Percentiles rank a stretch among this genome's conserved stretches.
These are phyloP conservation scores for Aspergillus sp. DNA, from an alignment of 2,329 filamentous ascomycete species.

Conservation along the genomic window DNA sequence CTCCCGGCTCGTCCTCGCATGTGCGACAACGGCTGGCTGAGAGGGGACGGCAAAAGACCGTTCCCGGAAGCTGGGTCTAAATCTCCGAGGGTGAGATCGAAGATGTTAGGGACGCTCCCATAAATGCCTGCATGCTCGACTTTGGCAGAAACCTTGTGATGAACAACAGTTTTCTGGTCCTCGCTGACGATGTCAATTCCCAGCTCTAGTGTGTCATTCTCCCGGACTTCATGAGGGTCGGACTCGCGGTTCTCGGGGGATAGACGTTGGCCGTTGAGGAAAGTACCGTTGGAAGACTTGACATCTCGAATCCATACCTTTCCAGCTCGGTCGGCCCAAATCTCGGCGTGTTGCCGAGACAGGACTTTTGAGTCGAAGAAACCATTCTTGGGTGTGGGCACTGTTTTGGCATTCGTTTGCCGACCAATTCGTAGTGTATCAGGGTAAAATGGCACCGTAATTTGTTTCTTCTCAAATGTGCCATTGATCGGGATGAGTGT, in stretches of 20 bases:
- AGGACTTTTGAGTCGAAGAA: constrained; percentile 98
- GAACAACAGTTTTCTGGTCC: constrained; percentile 96
- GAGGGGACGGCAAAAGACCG: constrained; percentile 68
- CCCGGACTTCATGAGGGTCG: constrained; percentile 88
- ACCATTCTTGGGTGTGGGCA: constrained; percentile 86
- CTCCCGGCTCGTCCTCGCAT: constrained; percentile 69
- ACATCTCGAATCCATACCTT: constrained; percentile 97
- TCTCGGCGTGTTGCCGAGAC: constrained; percentile 91
- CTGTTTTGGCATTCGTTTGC: constrained; percentile 95
- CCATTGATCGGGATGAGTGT: constrained; percentile 89
- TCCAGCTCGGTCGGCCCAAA: constrained; percentile 81
- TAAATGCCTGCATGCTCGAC: constrained; percentile 92
- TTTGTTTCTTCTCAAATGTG: constrained; percentile 96
- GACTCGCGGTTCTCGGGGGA: constrained; percentile 96
- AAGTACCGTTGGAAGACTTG: constrained; percentile 98
- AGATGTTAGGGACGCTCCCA: constrained; percentile 66
- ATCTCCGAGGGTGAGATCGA: constrained; percentile 91
- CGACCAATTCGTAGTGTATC: constrained; percentile 92
- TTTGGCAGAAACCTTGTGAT: constrained; percentile 96
- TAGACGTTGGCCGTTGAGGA: constrained; percentile 87
- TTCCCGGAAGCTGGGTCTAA: constrained; percentile 75
- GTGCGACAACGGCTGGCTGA: constrained; percentile 63
- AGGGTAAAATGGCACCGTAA: constrained; percentile 88
- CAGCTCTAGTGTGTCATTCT: constrained; percentile 87
- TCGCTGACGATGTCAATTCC: constrained; percentile 99